phyloP scores from a whole-genome alignment of 1,284 basidiomycete species.

The Pseudozyma sp. region DNA sequence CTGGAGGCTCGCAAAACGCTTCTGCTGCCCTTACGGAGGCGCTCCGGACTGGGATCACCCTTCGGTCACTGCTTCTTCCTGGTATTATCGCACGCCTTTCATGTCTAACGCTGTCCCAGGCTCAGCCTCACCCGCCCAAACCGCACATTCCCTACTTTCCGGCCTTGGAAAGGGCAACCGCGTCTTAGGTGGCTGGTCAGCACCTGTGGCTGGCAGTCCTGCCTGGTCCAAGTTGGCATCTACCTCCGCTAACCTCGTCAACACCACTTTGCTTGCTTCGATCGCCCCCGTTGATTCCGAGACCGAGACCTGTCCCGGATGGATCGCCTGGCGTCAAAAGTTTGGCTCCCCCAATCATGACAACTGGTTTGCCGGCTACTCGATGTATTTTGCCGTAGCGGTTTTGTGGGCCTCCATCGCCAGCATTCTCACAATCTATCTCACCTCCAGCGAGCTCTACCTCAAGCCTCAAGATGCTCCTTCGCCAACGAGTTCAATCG shows the following conservation, averaged over 20 bases:
- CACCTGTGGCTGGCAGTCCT: constrained; percentile 57
- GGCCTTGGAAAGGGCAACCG: constrained; percentile 51
- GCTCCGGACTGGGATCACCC: constrained; percentile 50
- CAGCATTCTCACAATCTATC: constrained; percentile 82
- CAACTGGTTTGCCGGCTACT: constrained; percentile 76
- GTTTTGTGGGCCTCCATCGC: constrained; percentile 60
- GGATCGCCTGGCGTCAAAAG: constrained; percentile 77
- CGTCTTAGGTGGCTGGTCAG: constrained; percentile 57
- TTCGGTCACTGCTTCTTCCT: constrained; percentile 14
- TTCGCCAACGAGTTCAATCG: constrained; percentile 12
- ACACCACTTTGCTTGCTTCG: constrained; percentile 19
- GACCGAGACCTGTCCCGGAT: constrained; percentile 74
- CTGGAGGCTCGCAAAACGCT: constrained; percentile 82
- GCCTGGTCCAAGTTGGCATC: constrained; percentile 53
- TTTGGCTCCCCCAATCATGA: constrained; percentile 21
- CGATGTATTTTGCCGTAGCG: constrained; percentile 75
- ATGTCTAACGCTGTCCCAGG: constrained; percentile 10
- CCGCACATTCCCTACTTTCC: constrained; percentile 35
- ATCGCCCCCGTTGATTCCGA: constrained; percentile 35
- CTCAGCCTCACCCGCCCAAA: constrained; percentile 18
- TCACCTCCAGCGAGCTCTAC: constrained; percentile 75
- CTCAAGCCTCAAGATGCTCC: constrained; percentile 22
- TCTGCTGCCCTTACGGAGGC: constrained; percentile 76
- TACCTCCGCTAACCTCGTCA: constrained; percentile 4
- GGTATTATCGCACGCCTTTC: constrained; percentile 41